These are phyloP conservation scores for Gentiana straminea DNA, from an alignment of 257 asterid species.

Conservation along the genomic window DNA sequence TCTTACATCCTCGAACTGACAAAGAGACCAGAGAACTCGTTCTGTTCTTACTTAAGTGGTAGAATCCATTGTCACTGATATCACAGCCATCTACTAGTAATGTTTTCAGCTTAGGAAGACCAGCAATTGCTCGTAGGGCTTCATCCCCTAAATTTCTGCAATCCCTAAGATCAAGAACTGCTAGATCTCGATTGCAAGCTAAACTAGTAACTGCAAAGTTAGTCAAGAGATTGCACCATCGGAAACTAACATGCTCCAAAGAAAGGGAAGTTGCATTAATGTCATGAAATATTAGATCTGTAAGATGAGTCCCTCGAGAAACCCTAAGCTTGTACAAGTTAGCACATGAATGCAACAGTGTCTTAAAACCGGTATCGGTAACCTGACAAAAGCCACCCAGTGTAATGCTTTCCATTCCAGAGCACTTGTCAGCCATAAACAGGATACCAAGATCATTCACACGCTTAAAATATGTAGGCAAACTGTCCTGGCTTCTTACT, in stretches of 20 bases:
- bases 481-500: conserved; percentile 76
- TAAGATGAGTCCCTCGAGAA: conserved; percentile 66
- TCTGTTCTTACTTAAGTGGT: conserved; percentile 52
- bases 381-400: conserved; percentile 97
- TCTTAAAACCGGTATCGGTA: conserved; percentile 84
- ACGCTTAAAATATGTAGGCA: conserved; percentile 68
- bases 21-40: conserved; percentile 48
- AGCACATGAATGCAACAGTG: conserved; percentile 80
- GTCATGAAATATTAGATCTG: conserved; percentile 91
- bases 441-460: conserved; percentile 98
- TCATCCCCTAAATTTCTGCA: conserved; percentile 77
- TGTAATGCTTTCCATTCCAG: conserved; percentile 77
- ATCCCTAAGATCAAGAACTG: conserved; percentile 67
- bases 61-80: conserved; percentile 48
- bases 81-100: conserved; percentile 76
- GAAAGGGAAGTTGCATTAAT: conserved; percentile 75
- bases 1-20: conserved; percentile 86
- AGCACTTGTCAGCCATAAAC: conserved; percentile 88
- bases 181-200: conserved; percentile 55
- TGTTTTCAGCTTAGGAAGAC: conserved; percentile 58
- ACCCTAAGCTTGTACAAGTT: conserved; percentile 61
- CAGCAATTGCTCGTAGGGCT: conserved; percentile 52
- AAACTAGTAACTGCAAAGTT: conserved; percentile 59
- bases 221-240: conserved; percentile 89
- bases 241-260: conserved; percentile 62